Evolutionary conservation across 371 early-diverging fungal species (phyloP).

Genomic region (Mortierella sp.): DNA sequence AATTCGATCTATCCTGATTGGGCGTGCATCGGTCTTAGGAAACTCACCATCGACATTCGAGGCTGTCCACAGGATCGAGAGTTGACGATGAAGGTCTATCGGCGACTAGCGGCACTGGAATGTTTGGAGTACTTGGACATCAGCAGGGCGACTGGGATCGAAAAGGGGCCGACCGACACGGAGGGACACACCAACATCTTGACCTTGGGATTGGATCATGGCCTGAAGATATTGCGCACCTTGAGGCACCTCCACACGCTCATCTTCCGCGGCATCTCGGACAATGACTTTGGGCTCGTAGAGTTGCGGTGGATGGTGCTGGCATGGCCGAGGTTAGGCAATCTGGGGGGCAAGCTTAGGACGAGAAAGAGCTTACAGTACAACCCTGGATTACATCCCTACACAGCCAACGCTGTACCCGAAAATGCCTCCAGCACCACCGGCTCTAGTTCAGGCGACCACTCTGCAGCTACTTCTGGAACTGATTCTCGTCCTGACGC

Average conservation of each 20-base stretch:
- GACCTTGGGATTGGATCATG: slow-evolving; percentile 25
- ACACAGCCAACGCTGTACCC: neutral
- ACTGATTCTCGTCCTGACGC: neutral
- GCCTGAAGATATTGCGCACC: slow-evolving; percentile 30
- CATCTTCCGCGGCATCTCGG: slow-evolving; percentile 23
- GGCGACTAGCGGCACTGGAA: slow-evolving; percentile 23
- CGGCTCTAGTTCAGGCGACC: neutral
- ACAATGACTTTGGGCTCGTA: slow-evolving; percentile 35
- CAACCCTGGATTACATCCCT: slow-evolving; percentile 22
- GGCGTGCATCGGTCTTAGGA: slow-evolving; percentile 39
- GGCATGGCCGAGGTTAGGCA: slow-evolving; percentile 40
- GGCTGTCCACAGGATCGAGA: slow-evolving; percentile 22
- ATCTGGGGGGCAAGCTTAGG: slow-evolving; percentile 37
- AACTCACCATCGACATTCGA: slow-evolving; percentile 35
- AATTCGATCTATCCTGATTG: slow-evolving; percentile 38
- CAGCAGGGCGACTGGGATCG: neutral
- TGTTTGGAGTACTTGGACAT: slow-evolving; percentile 42
- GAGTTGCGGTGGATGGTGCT: slow-evolving; percentile 45
- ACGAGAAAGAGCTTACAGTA: slow-evolving; percentile 11
- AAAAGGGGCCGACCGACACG: neutral
- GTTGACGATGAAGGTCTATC: slow-evolving; percentile 20
- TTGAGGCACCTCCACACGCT: slow-evolving; percentile 29
- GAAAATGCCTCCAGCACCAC: neutral
- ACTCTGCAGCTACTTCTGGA: neutral
- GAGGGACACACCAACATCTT: slow-evolving; percentile 17